Evolutionary conservation across 2,329 filamentous ascomycete species (phyloP).

Genomic region (Periconia macrospinosa): DNA sequence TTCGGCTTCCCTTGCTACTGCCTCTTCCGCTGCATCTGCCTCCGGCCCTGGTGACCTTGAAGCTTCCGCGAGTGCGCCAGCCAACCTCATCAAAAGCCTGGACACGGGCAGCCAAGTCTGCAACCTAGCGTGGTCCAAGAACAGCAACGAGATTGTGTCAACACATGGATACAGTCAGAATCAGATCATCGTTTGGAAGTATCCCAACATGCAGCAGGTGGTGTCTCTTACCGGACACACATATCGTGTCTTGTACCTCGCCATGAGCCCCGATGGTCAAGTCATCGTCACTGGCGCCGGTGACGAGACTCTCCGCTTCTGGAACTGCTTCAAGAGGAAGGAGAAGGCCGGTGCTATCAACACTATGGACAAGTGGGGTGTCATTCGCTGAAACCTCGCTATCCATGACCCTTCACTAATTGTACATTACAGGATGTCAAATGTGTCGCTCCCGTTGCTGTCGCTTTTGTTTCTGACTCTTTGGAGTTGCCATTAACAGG

Average conservation of each 20-base stretch:
- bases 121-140: conserved; percentile 95
- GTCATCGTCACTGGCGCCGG: conserved; percentile 94
- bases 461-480: neutral
- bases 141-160: conserved; percentile 95
- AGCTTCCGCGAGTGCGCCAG: conserved; percentile 37
- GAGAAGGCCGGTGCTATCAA: conserved; percentile 64
- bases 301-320: conserved; percentile 94
- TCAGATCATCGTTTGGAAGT: conserved; percentile 99
- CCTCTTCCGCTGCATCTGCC: conserved; percentile 37
- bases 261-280: conserved; percentile 94
- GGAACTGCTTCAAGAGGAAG: conserved; percentile 90
- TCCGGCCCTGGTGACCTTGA: conserved; percentile 35
- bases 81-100: conserved; percentile 70
- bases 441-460: neutral
- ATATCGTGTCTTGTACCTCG: conserved; percentile 91
- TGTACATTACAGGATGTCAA: neutral
- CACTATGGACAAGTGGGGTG: conserved; percentile 73
- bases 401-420: neutral
- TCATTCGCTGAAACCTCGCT: conserved; percentile 62
- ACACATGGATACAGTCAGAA: conserved; percentile 98
- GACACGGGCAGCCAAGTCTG: conserved; percentile 99
- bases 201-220: conserved; percentile 96
- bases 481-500: too few relatives aligned
- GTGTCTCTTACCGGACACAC: conserved; percentile 95
- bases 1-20: conserved; percentile 44